Evolutionary conservation across 805 yeast genomes (phyloP), one percentile per base, ranked within the genome.

Genomic region (Suhomyces kilbournensis): DNA sequence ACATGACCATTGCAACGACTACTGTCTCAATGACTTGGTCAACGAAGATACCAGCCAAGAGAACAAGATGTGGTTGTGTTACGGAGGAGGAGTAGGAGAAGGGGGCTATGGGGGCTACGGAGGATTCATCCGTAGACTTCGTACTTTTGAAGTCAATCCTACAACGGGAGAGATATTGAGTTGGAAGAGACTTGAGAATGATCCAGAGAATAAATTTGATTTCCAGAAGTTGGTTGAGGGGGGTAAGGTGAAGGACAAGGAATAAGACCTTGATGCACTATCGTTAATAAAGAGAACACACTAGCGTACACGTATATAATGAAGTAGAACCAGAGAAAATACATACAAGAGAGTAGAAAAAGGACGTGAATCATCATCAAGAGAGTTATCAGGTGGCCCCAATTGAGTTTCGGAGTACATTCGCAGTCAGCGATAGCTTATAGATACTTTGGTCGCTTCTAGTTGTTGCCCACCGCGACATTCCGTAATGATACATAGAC

Each of bases 91-190:
- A 1, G 78, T 81, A 4, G 99, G 98, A 14, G 96, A 90, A 70
- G 99, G 98, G 39, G 98, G 97, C 0, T 94, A 94, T 65, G 97
- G 87, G 7, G 97, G 97, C 0, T 90, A 91, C 61, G 93, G 91
- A 1, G 93, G 92, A 1, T 89, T 86, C 30, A 76, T 86, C n/a
- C 81, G 99, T 60, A 78, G 97, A 51, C 62, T 90, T 44, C 76
- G 99, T 47, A 60, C 86, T 0, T 93, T 77, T 64, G 90, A 88
- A 42, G 60, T 92, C 10, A 85, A 90, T 64, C 64, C 80, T 1
- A 61, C 67, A 7, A 63, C 66, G 0, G 76, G 78, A 1, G 70
- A 71, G 17, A 81, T 86, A 28, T 67, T 63, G 35, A 80, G 90
- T 2, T 90, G 96, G 91, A 91, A 92, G 67, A 70, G 94, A 53